These are phyloP conservation scores for Dittrichia graveolens DNA, from an alignment of 129 eudicot species.

Conservation along the genomic window DNA sequence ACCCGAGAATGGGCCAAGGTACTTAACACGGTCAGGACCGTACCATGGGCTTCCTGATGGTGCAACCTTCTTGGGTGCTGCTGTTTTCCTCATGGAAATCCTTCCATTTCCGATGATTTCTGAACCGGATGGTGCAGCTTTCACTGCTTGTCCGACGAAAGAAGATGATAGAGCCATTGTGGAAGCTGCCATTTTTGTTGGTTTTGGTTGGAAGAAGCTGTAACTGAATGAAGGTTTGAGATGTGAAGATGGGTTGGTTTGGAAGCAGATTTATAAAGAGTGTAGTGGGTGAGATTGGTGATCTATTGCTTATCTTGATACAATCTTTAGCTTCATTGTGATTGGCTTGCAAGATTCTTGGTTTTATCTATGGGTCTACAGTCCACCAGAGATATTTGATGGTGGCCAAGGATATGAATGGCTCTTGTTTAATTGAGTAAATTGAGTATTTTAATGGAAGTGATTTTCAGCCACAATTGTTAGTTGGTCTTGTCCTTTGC, in stretches of 20 bases:
- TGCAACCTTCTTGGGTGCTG: constrained; percentile 29
- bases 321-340: constrained; percentile 31
- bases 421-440: constrained; percentile 24
- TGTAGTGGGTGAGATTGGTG: constrained; percentile 29
- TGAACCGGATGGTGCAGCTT: constrained; percentile 29
- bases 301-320: constrained; percentile 33
- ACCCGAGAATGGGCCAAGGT: constrained; percentile 45
- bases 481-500: constrained; percentile 19
- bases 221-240: constrained; percentile 13
- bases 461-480: constrained; percentile 23
- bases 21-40: constrained; percentile 47
- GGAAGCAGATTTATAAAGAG: constrained; percentile 14
- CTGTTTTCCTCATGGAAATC: constrained; percentile 38
- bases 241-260: constrained; percentile 27
- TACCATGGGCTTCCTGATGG: constrained; percentile 51
- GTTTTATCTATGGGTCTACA: constrained; percentile 24
- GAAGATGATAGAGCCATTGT: constrained; percentile 47
- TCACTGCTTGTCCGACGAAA: constrained; percentile 40
- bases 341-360: constrained; percentile 31
- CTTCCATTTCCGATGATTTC: constrained; percentile 32
- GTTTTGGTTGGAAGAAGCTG: constrained; percentile 22
- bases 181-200: constrained; percentile 42
- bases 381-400: constrained; percentile 26
- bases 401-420: constrained; percentile 16
- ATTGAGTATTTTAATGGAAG: background rate